Conservation (phyloP, 192 early-diverging fungal species). For the Mortierella alpina region DNA sequence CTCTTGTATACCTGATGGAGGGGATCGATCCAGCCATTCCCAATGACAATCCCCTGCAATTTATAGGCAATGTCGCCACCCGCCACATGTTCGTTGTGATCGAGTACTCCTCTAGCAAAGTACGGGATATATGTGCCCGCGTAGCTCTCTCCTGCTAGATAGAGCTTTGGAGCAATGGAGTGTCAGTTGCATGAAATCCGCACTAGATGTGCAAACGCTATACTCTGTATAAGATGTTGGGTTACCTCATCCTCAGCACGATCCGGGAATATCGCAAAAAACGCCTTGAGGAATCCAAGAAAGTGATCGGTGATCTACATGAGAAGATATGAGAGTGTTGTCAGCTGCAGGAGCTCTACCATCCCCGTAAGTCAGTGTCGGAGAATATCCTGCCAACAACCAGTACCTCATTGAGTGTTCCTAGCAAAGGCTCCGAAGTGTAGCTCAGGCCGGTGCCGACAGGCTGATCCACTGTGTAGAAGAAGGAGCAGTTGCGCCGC, state of each 20-base stretch:
- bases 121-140: constrained; percentile 76
- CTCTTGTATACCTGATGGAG: constrained; percentile 58
- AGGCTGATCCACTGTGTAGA: constrained; percentile 68
- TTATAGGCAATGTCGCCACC: constrained; percentile 45
- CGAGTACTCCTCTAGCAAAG: constrained; percentile 51
- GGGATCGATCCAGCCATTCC: constrained; percentile 76
- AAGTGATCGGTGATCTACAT: constrained; percentile 56
- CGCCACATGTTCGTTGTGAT: constrained; percentile 43
- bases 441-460: constrained; percentile 73
- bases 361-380: too few species aligned
- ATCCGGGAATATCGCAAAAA: constrained; percentile 63
- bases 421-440: constrained; percentile 48
- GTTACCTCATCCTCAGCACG: constrained; percentile 56
- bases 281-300: constrained; percentile 60
- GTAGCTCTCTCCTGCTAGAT: constrained; percentile 73
- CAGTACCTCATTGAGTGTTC: constrained; percentile 60
- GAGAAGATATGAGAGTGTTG: too few species aligned
- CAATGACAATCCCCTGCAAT: constrained; percentile 67
- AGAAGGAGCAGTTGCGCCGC: neutral
- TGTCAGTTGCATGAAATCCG: neutral
- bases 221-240: neutral
- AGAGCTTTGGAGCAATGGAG: constrained; percentile 52
- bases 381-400: neutral
- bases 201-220: neutral
- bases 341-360: too few species aligned